phyloP scores from a whole-genome alignment of 805 yeast species.

The Schwanniomyces pseudopolymorphus region DNA sequence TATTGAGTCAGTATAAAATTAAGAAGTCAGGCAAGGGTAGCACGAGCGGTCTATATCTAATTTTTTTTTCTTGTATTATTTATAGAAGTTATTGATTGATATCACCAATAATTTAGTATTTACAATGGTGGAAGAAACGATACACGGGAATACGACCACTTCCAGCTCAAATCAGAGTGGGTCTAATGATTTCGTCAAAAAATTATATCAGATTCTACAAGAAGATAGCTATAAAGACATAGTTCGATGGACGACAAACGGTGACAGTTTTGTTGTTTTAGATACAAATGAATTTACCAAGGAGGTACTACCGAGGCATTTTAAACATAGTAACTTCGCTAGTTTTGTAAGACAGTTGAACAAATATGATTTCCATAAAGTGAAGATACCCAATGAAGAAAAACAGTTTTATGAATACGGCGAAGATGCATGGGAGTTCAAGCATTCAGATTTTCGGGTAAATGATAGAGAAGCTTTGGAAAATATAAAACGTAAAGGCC shows the following conservation, averaged over 20 bases:
- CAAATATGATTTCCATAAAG: conserved; percentile 97
- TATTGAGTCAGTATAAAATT: neutral
- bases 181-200: conserved; percentile 78
- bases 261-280: conserved; percentile 83
- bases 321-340: conserved; percentile 94
- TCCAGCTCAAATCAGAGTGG: conserved; percentile 41
- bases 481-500: conserved; percentile 81
- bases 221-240: conserved; percentile 71
- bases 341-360: conserved; percentile 94
- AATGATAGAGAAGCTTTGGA: conserved; percentile 80
- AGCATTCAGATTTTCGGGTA: conserved; percentile 81
- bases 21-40: neutral
- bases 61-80: neutral
- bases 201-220: conserved; percentile 80
- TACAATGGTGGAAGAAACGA: conserved; percentile 6
- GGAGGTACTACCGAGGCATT: conserved; percentile 85
- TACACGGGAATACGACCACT: conserved; percentile 9
- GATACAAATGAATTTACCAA: conserved; percentile 91
- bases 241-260: conserved; percentile 84
- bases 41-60: neutral
- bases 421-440: conserved; percentile 90
- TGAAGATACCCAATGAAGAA: conserved; percentile 69
- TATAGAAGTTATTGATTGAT: neutral
- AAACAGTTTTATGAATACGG: conserved; percentile 56
- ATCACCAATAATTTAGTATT: conserved; percentile 1